Evolutionary conservation across 768 basidiomycete species (phyloP).

Genomic region (Pisolithus albus): DNA sequence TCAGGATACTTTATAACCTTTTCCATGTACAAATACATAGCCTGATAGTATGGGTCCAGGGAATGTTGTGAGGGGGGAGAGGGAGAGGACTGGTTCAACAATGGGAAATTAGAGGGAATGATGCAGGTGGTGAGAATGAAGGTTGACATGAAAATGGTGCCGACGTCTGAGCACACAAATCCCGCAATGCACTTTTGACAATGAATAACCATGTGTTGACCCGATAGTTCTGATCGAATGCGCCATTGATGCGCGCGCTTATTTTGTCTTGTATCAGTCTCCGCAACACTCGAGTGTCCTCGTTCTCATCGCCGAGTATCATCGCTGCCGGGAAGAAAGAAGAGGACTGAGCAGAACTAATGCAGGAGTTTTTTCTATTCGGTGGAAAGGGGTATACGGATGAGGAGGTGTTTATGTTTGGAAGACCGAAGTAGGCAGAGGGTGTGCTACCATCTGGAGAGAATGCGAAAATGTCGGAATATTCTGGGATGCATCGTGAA

Average conservation of each 20-base stretch:
- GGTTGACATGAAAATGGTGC: neutral
- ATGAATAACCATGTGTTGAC: slow-evolving; percentile 15
- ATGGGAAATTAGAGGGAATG: neutral
- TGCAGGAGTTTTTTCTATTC: slow-evolving; percentile 11
- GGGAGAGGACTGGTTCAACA: neutral
- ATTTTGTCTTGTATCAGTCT: slow-evolving; percentile 62
- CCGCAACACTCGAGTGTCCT: slow-evolving; percentile 56
- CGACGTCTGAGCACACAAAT: slow-evolving; percentile 33
- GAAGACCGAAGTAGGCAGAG: slow-evolving; percentile 3
- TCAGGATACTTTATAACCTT: too few species aligned
- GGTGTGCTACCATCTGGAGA: slow-evolving; percentile 6
- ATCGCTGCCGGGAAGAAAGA: slow-evolving; percentile 43
- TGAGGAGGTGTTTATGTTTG: neutral
- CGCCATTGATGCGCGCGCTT: slow-evolving; percentile 47
- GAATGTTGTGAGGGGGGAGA: neutral
- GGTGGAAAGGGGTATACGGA: slow-evolving; percentile 19
- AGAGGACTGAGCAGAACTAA: slow-evolving; percentile 27
- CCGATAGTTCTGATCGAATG: slow-evolving; percentile 59
- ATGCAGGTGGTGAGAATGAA: neutral
- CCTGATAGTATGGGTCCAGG: too few species aligned
- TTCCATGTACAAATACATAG: too few species aligned
- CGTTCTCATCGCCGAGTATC: slow-evolving; percentile 49
- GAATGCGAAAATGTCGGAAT: slow-evolving; percentile 15
- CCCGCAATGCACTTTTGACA: slow-evolving; percentile 55
- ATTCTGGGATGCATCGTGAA: slow-evolving; percentile 16